These are phyloP conservation scores for Takashimella tepidaria DNA, from an alignment of 1,284 basidiomycete genomes.

Conservation along the genomic window DNA sequence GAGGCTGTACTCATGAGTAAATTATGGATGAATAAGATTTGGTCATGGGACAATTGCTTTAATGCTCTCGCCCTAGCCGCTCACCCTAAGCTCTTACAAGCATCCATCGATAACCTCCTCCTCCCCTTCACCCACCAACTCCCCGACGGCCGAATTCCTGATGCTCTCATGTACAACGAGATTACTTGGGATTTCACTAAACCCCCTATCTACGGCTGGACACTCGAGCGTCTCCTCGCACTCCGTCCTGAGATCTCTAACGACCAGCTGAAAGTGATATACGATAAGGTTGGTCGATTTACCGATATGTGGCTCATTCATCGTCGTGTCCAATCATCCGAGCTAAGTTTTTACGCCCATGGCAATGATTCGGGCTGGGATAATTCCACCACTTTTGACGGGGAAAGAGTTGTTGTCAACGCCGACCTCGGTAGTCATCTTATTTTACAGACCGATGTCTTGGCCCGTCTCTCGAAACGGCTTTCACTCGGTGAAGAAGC, in stretches of 20 bases:
- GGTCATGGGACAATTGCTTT: conserved; percentile 8
- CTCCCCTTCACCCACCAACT: conserved; percentile 2
- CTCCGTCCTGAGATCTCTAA: neutral
- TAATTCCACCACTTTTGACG: conserved; percentile 3
- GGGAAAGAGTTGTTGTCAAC: neutral
- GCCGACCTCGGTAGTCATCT: conserved; percentile 4
- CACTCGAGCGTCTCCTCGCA: conserved; percentile 1
- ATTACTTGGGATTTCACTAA: conserved; percentile 4
- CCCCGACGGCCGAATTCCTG: conserved; percentile 4
- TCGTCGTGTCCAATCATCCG: neutral
- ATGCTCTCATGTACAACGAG: conserved; percentile 6
- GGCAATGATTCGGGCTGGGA: conserved; percentile 10
- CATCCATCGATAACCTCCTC: conserved; percentile 2
- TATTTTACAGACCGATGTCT: conserved; percentile 1
- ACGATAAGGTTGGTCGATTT: neutral
- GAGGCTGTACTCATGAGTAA: neutral
- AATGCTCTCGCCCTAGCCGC: conserved; percentile 2
- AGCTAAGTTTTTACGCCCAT: conserved; percentile 1
- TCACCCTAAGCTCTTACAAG: neutral
- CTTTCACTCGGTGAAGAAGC: neutral
- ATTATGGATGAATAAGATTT: neutral
- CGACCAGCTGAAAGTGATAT: neutral
- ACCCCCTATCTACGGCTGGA: conserved; percentile 8
- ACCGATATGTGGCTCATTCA: conserved; percentile 6
- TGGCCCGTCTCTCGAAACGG: neutral